Evolutionary conservation across 768 basidiomycete species (phyloP).

Genomic region (Amanita exitialis): DNA sequence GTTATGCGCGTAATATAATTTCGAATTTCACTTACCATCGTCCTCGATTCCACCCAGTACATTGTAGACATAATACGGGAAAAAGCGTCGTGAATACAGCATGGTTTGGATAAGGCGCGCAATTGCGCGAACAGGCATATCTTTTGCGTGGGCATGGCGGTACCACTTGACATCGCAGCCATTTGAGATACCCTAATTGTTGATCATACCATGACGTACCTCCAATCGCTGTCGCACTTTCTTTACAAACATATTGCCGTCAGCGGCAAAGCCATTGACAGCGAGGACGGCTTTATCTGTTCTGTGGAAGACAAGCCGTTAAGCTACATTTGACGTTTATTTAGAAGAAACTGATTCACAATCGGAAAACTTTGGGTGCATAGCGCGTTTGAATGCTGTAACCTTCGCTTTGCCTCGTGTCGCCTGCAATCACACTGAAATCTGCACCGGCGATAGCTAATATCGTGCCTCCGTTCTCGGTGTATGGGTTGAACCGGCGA

Average conservation of each 20-base stretch:
- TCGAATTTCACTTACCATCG: slow-evolving; percentile 56
- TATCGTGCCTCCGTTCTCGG: slow-evolving; percentile 92
- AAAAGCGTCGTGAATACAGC: slow-evolving; percentile 93
- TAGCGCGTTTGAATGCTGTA: slow-evolving; percentile 97
- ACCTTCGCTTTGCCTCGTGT: slow-evolving; percentile 96
- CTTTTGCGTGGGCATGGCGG: slow-evolving; percentile 91
- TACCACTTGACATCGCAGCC: slow-evolving; percentile 65
- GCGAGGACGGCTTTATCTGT: slow-evolving; percentile 91
- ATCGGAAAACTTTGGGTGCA: slow-evolving; percentile 87
- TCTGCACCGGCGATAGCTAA: slow-evolving; percentile 91
- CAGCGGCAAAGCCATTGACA: slow-evolving; percentile 95
- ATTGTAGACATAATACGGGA: slow-evolving; percentile 98
- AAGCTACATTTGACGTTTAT: slow-evolving; percentile 6
- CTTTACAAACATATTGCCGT: slow-evolving; percentile 97
- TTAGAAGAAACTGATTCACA: slow-evolving; percentile 42
- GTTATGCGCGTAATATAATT: slow-evolving; percentile 7
- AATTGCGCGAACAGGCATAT: slow-evolving; percentile 94
- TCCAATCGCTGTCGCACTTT: slow-evolving; percentile 91
- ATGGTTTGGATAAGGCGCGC: slow-evolving; percentile 98
- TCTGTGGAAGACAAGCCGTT: slow-evolving; percentile 26
- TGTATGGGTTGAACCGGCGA: slow-evolving; percentile 78
- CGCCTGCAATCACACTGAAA: slow-evolving; percentile 92
- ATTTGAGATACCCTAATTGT: background rate
- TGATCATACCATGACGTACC: slow-evolving; percentile 30
- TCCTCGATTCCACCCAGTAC: slow-evolving; percentile 95